These are phyloP conservation scores for Metschnikowia picachoensis DNA, from an alignment of 805 yeast genomes.

Conservation along the genomic window DNA sequence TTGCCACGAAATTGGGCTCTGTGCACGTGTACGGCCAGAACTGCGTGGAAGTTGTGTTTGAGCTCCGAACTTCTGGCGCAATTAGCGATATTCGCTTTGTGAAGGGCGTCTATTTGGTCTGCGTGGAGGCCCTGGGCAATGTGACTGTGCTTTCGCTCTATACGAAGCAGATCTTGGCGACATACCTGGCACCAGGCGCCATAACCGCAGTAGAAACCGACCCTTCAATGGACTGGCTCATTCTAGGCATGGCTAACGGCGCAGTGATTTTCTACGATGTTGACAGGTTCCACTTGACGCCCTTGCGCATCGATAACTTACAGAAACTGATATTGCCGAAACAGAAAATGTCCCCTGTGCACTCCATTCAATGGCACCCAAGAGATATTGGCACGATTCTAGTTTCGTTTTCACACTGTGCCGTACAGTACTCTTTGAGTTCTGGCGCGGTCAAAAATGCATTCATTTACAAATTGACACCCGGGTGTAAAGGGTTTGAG, in stretches of 20 bases:
- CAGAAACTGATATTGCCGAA: slow-evolving; percentile 59
- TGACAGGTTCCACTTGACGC: slow-evolving; percentile 68
- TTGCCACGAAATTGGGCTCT: slow-evolving; percentile 67
- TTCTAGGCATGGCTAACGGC: slow-evolving; percentile 79
- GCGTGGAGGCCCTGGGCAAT: slow-evolving; percentile 56
- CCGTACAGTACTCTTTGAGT: slow-evolving; percentile 64
- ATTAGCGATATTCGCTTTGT: slow-evolving; percentile 61
- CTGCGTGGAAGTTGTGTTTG: slow-evolving; percentile 67
- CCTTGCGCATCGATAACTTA: slow-evolving; percentile 63
- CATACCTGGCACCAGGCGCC: slow-evolving; percentile 58
- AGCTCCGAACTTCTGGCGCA: slow-evolving; percentile 45
- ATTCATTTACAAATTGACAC: slow-evolving; percentile 59
- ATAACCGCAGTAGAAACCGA: slow-evolving; percentile 73
- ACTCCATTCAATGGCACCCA: slow-evolving; percentile 76
- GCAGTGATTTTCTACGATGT: slow-evolving; percentile 69
- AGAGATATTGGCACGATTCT: slow-evolving; percentile 79
- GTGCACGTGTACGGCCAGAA: slow-evolving; percentile 82
- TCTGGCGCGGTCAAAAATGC: slow-evolving; percentile 53
- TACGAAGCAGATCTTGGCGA: slow-evolving; percentile 55
- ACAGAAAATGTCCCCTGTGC: slow-evolving; percentile 59
- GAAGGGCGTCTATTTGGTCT: slow-evolving; percentile 78
- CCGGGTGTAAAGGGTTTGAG: slow-evolving; percentile 62
- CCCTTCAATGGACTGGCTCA: slow-evolving; percentile 84
- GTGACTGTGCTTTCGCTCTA: slow-evolving; percentile 69
- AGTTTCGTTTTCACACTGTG: slow-evolving; percentile 66